phyloP scores from a whole-genome alignment of 768 basidiomycete species.

The Brasilioporus rufonigricans region DNA sequence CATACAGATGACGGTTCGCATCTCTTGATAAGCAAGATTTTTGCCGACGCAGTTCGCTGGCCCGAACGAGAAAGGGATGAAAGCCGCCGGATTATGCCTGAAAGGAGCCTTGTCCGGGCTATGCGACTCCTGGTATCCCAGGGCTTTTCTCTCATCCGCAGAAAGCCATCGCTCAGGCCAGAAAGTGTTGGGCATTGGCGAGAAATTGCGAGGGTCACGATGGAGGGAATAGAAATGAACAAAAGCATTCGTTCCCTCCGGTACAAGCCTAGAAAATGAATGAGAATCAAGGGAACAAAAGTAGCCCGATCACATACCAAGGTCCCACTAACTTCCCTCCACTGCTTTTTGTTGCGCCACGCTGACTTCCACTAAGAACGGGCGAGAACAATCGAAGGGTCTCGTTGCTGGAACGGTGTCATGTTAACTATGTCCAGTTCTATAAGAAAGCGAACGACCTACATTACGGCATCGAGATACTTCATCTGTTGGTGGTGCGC shows the following conservation, averaged over 20 bases:
- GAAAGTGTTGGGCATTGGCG: conserved; percentile 43
- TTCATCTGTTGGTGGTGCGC: conserved; percentile 30
- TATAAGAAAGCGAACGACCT: conserved; percentile 8
- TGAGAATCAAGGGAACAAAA: conserved; percentile 10
- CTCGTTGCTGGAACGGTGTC: conserved; percentile 42
- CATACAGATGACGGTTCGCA: conserved; percentile 37
- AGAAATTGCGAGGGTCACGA: conserved; percentile 46
- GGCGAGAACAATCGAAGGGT: conserved; percentile 49
- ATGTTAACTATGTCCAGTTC: conserved; percentile 4
- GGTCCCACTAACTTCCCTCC: conserved; percentile 40
- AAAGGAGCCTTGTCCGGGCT: conserved; percentile 29
- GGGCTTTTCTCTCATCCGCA: conserved; percentile 22
- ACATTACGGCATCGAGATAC: conserved; percentile 37
- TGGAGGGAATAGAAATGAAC: conserved; percentile 45
- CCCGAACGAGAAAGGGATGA: conserved; percentile 46
- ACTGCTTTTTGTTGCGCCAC: conserved; percentile 35
- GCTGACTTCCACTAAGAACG: conserved; percentile 46
- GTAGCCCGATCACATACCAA: conserved; percentile 31
- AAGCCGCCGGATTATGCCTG: conserved; percentile 36
- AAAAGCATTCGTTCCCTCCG: conserved; percentile 43
- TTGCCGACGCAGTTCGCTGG: conserved; percentile 46
- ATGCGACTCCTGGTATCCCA: conserved; percentile 26
- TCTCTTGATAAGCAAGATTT: conserved; percentile 42
- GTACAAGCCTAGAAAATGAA: conserved; percentile 36
- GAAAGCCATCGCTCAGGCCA: conserved; percentile 45